Evolutionary conservation across 1,139 yeast species (phyloP).

Genomic region (Yarrowia galli): DNA sequence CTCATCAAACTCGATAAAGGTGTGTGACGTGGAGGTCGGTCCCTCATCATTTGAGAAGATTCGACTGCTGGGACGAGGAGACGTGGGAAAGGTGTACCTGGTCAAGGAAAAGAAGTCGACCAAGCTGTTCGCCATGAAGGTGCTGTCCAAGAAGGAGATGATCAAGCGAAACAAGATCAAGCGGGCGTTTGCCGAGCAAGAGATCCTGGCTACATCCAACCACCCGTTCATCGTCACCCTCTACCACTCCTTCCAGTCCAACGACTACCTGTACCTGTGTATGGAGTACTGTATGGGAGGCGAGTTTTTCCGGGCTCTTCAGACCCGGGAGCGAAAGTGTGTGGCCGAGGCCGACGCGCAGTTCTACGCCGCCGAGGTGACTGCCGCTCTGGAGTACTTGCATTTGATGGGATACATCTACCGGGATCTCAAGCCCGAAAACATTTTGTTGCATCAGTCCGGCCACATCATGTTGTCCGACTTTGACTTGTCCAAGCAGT

Average conservation of each 20-base stretch:
- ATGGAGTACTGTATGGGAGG: slow-evolving; percentile 99
- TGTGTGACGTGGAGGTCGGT: slow-evolving; percentile 79
- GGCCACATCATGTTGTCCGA: slow-evolving; percentile 98
- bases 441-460: slow-evolving; percentile 88
- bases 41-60: slow-evolving; percentile 90
- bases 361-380: slow-evolving; percentile 96
- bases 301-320: slow-evolving; percentile 95
- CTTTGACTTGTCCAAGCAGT: slow-evolving; percentile 92
- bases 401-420: slow-evolving; percentile 97
- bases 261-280: slow-evolving; percentile 89
- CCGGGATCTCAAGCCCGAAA: slow-evolving; percentile 94
- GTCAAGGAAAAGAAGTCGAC: slow-evolving; percentile 82
- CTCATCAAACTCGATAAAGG: slow-evolving; percentile 69
- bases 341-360: slow-evolving; percentile 87
- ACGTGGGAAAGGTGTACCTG: slow-evolving; percentile 93
- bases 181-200: slow-evolving; percentile 95
- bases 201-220: slow-evolving; percentile 90
- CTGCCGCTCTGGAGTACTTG: slow-evolving; percentile 94
- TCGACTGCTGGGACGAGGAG: slow-evolving; percentile 91
- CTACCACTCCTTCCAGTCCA: slow-evolving; percentile 95
- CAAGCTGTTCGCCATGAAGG: slow-evolving; percentile 90
- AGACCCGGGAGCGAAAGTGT: slow-evolving; percentile 86
- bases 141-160: slow-evolving; percentile 90
- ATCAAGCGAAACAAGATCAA: slow-evolving; percentile 92
- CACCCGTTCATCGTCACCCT: slow-evolving; percentile 97